Conservation (phyloP, 2,329 filamentous ascomycete species). For the Nemania abortiva region DNA sequence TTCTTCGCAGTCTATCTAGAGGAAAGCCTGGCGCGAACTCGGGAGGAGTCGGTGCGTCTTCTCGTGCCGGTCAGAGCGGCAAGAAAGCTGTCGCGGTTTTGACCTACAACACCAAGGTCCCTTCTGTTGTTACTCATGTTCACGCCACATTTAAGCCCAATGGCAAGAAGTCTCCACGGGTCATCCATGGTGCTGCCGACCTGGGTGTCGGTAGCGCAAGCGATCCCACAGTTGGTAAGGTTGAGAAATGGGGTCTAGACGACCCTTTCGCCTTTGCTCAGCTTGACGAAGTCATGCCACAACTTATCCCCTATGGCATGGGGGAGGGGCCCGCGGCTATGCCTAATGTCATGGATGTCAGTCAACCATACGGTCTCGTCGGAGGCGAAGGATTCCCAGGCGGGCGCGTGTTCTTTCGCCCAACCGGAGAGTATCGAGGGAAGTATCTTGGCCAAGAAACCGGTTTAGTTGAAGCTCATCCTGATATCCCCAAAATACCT, state of each 20-base stretch:
- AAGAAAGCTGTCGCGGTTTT: slow-evolving; percentile 80
- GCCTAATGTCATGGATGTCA: slow-evolving; percentile 92
- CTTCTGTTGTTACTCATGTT: slow-evolving; percentile 81
- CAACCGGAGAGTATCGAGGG: slow-evolving; percentile 78
- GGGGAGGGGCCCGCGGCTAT: slow-evolving; percentile 82
- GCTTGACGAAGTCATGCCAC: slow-evolving; percentile 80
- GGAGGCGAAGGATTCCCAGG: slow-evolving; percentile 89
- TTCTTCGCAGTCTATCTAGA: slow-evolving; percentile 82
- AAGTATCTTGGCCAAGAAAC: slow-evolving; percentile 76
- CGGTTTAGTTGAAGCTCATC: slow-evolving; percentile 70
- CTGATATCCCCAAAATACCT: slow-evolving; percentile 82
- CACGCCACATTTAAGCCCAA: slow-evolving; percentile 78
- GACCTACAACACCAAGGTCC: slow-evolving; percentile 87
- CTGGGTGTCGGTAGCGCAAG: slow-evolving; percentile 82
- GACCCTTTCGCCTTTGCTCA: slow-evolving; percentile 82
- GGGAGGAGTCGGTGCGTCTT: slow-evolving; percentile 64
- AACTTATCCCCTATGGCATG: slow-evolving; percentile 80
- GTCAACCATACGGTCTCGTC: slow-evolving; percentile 84
- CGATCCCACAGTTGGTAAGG: slow-evolving; percentile 80
- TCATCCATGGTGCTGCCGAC: slow-evolving; percentile 86
- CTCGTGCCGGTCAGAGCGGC: slow-evolving; percentile 63
- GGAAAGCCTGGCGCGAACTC: slow-evolving; percentile 78
- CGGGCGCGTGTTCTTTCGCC: slow-evolving; percentile 82
- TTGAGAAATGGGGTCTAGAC: slow-evolving; percentile 84
- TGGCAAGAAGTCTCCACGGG: slow-evolving; percentile 79